phyloP scores from a whole-genome alignment of 805 yeast species.

The Wickerhamiella australiensis region DNA sequence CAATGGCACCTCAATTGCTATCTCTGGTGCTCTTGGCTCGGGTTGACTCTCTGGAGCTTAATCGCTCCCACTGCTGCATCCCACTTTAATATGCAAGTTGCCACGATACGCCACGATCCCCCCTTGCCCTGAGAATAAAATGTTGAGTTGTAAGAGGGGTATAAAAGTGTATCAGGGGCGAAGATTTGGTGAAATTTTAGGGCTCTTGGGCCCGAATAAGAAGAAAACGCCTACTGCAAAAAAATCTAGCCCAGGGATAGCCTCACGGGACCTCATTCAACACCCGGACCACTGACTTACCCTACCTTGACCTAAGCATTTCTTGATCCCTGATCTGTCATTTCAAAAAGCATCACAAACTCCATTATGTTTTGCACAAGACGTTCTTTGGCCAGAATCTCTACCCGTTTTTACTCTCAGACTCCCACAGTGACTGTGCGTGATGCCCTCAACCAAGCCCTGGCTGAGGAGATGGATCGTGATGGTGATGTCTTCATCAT shows the following conservation, averaged over 20 bases:
- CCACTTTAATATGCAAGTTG: not conserved
- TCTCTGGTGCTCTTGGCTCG: too few species aligned
- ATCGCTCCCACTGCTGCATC: not conserved
- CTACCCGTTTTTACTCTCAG: constrained; percentile 1
- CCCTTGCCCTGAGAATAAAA: not conserved
- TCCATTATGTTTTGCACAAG: constrained; percentile 2
- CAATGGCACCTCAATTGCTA: too few species aligned
- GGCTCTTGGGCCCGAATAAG: not conserved
- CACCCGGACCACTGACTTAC: not conserved
- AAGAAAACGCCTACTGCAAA: not conserved
- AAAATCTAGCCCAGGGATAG: not conserved
- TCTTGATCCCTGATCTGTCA: constrained; percentile 3
- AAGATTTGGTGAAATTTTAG: not conserved
- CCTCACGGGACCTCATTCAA: not conserved
- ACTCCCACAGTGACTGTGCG: constrained; percentile 60
- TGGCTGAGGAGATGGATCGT: constrained; percentile 94
- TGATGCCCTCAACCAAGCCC: constrained; percentile 89
- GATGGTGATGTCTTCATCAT: constrained; percentile 88
- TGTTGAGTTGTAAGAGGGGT: constrained; percentile 2
- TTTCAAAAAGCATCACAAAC: not conserved
- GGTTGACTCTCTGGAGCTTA: not conserved
- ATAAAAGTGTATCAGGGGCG: not conserved
- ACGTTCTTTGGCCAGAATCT: constrained; percentile 1
- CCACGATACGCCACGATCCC: not conserved
- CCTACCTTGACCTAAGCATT: constrained; percentile 3